Percentiles rank a stretch among this genome's conserved stretches.
Evolutionary conservation across 1,284 basidiomycete genomes (phyloP).

Genomic region (Apiotrichum sp.): DNA sequence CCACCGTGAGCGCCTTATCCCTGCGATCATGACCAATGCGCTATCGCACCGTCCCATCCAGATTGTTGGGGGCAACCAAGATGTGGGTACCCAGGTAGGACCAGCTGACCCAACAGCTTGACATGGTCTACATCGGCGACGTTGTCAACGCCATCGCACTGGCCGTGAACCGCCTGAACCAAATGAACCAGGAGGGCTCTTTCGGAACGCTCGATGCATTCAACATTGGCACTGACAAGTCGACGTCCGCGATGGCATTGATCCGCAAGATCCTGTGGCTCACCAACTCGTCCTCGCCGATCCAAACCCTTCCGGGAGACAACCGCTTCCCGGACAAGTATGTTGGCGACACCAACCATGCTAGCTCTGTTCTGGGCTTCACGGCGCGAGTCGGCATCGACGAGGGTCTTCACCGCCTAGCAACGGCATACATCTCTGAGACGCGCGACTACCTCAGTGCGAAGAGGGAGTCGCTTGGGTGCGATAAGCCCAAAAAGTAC

Average conservation of each 20-base stretch:
- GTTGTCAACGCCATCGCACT: conserved; percentile 23
- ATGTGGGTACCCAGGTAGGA: conserved; percentile 14
- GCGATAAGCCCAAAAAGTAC: conserved; percentile 9
- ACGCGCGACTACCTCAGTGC: conserved; percentile 8
- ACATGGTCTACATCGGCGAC: conserved; percentile 29
- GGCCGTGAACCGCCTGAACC: conserved; percentile 12
- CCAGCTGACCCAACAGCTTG: conserved; percentile 2
- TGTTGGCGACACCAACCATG: conserved; percentile 14
- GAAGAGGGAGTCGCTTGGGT: neutral
- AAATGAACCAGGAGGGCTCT: neutral
- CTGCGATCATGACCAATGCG: conserved; percentile 25
- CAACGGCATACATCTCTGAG: conserved; percentile 7
- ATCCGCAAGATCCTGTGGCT: conserved; percentile 22
- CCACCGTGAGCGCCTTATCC: conserved; percentile 30
- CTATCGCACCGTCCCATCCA: conserved; percentile 30
- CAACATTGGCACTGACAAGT: conserved; percentile 22
- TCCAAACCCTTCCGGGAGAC: conserved; percentile 23
- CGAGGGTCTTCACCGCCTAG: conserved; percentile 21
- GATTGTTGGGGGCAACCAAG: conserved; percentile 32
- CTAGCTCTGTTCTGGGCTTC: conserved; percentile 16
- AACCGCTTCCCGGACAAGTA: conserved; percentile 21
- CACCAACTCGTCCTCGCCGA: conserved; percentile 25
- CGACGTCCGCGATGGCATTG: conserved; percentile 15
- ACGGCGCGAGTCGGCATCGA: conserved; percentile 19
- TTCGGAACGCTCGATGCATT: conserved; percentile 17